Base-by-base conservation (phyloP, 2,329 filamentous ascomycete species). In the Stromatinia cepivora region DNA sequence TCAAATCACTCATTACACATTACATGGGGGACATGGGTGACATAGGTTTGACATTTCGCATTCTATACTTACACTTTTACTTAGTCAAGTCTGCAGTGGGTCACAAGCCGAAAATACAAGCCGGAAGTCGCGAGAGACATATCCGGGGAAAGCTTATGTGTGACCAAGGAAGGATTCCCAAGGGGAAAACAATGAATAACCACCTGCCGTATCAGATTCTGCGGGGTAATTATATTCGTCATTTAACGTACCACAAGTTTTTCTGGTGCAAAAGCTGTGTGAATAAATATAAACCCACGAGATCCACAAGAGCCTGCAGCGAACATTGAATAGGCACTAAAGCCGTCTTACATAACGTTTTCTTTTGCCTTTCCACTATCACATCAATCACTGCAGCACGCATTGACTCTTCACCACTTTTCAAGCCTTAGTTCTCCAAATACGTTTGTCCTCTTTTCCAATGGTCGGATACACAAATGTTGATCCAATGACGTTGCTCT, bases 101-200 rank as follows among this genome's bases (percentile, higher is more conserved):
- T 34, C 53, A 54, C 53, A 54, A 54, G 28, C 13, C 53, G 28
- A 34, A 7, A 42, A 17, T 17, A 42, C 39, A 42, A 58, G 36
- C 34, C 56, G 56, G 56, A 36, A 42, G 36, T 17, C 34, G 34
- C 7, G 34, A 48, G 42, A 6, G 58, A 25, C 20, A 48, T 48
- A 62, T 48, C 42, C 58, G 58, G 58, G 58, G 42, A 62, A 48
- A 22, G 42, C 58, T 62, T 62, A 8, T 62, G 28, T 62, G 17
- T 62, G 45, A 48, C 22, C 34, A 42, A 20, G 22, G 42, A n/a
- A 25, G 34, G 15, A 15, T 42, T n/a, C 17, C 13, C 39, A 13
- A 42, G 17, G 6, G 2, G 39, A 17, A 42, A 4, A 42, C 15
- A 57, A 42, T 15, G 34, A 58, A 58, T 13, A 36, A 34, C 22